A percentile compares a stretch with the other conserved stretches of the same genome.
Evolutionary conservation across 2,329 filamentous ascomycete species (phyloP).

Genomic region (Chrysoporthe austroafricana): DNA sequence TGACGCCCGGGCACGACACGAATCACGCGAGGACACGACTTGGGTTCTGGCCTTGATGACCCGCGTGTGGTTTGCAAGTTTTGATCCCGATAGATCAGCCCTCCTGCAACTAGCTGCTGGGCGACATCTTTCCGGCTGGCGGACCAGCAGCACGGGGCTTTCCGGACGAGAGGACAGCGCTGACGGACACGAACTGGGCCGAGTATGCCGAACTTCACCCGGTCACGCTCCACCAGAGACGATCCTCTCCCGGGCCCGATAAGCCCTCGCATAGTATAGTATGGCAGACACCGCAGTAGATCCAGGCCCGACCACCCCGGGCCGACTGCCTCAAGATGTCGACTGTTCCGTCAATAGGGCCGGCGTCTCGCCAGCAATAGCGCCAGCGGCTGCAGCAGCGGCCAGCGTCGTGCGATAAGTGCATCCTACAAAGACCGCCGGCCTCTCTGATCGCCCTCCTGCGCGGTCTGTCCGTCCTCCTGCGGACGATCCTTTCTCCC

Average conservation of each 20-base stretch:
- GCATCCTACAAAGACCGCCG: background rate
- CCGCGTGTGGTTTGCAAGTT: background rate
- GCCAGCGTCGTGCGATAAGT: background rate
- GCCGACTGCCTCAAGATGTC: background rate
- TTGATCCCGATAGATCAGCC: background rate
- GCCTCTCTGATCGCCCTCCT: background rate
- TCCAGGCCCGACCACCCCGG: background rate
- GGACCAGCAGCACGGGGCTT: background rate
- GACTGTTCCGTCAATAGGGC: background rate
- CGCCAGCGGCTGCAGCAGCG: background rate
- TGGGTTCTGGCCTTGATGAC: background rate
- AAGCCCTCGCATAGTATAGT: background rate
- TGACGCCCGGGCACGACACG: constrained; percentile 15
- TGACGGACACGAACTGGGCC: background rate
- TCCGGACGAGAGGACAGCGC: background rate
- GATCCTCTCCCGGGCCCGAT: constrained; percentile 1
- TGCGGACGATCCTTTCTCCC: background rate
- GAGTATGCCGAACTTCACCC: background rate
- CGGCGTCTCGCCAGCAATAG: background rate
- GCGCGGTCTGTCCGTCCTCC: background rate
- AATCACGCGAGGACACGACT: constrained; percentile 25
- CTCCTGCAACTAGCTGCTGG: background rate
- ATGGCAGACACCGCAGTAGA: background rate
- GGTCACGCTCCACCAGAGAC: background rate
- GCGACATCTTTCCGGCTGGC: background rate